These are phyloP conservation scores for Colletotrichum liriopes DNA, from an alignment of 2,329 filamentous ascomycete species.

Conservation along the genomic window DNA sequence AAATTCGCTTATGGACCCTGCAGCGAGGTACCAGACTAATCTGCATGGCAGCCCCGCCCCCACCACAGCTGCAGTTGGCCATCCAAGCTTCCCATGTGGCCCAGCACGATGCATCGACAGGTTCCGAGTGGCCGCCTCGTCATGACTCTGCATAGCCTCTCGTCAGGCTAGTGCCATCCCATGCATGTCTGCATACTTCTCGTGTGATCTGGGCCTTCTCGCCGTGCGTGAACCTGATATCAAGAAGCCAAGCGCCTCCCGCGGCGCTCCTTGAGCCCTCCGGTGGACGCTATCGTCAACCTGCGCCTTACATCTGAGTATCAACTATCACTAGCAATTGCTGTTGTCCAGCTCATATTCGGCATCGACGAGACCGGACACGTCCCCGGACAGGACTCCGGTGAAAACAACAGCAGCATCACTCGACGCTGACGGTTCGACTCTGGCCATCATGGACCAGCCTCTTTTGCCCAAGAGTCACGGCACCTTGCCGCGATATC, in stretches of 20 bases:
- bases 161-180: not conserved
- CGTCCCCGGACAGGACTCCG: too few relatives aligned
- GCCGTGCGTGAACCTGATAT: constrained; percentile 19
- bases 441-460: constrained; percentile 15
- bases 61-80: constrained; percentile 21
- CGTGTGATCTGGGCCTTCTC: not conserved
- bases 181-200: not conserved
- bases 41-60: constrained; percentile 9
- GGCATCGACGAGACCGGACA: not conserved
- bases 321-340: not conserved
- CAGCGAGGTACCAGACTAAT: constrained; percentile 11
- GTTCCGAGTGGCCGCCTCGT: not conserved
- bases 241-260: constrained; percentile 30
- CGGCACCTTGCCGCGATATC: constrained; percentile 32
- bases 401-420: not conserved
- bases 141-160: constrained; percentile 10
- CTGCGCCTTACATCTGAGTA: not conserved
- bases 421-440: not conserved
- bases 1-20: constrained; percentile 35
- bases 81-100: constrained; percentile 40
- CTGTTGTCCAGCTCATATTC: not conserved
- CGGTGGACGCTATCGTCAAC: not conserved
- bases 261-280: not conserved
- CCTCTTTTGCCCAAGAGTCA: constrained; percentile 29
- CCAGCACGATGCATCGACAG: constrained; percentile 32